A percentile compares a stretch with the other conserved stretches of the same genome.
phyloP scores from a whole-genome alignment of 805 yeast genomes.

The Candida vaughaniae region DNA sequence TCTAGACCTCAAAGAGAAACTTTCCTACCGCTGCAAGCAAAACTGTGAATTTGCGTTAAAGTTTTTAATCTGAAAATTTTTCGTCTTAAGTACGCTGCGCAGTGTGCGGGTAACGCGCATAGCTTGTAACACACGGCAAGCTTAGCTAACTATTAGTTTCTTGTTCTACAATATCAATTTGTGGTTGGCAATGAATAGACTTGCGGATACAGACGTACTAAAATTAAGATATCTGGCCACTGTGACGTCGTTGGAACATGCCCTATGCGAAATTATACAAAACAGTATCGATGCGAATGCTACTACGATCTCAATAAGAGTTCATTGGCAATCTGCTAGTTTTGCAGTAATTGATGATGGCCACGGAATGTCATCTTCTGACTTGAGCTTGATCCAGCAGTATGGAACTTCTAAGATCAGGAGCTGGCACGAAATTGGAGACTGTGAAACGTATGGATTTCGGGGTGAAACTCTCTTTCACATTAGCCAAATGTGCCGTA shows the following conservation, averaged over 20 bases:
- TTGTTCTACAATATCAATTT: too few relatives aligned
- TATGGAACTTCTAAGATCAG: constrained; percentile 57
- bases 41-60: constrained; percentile 52
- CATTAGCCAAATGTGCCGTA: constrained; percentile 21
- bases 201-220: too few relatives aligned
- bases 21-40: constrained; percentile 47
- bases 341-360: constrained; percentile 68
- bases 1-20: constrained; percentile 70
- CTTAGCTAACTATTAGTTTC: too few relatives aligned
- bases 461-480: constrained; percentile 70
- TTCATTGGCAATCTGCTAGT: constrained; percentile 32
- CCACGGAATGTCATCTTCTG: constrained; percentile 53
- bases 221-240: background rate
- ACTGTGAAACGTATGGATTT: constrained; percentile 56
- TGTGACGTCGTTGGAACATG: background rate
- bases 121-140: too few relatives aligned
- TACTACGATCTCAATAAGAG: constrained; percentile 27
- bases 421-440: constrained; percentile 34
- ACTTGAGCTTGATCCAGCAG: constrained; percentile 47
- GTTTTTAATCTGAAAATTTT: constrained; percentile 4
- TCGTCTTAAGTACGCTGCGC: constrained; percentile 1
- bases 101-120: constrained; percentile 9
- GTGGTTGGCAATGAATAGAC: too few relatives aligned
- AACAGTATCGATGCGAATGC: constrained; percentile 60
- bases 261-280: constrained; percentile 44